Evolutionary conservation across 805 yeast species (phyloP).

Genomic region (Zygoascus tannicola): DNA sequence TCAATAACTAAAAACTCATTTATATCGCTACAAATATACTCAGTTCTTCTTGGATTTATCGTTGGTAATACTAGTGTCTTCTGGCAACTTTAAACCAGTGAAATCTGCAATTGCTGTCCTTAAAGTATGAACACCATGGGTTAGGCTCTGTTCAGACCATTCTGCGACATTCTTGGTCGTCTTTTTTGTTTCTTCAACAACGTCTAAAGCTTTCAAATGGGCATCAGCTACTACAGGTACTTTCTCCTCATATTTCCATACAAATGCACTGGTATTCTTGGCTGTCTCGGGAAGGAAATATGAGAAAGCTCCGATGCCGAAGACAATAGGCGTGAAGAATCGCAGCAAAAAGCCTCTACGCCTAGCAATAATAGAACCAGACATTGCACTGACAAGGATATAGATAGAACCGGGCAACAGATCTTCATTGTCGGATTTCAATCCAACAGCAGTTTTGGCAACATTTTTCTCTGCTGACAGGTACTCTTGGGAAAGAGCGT

Average conservation of each 20-base stretch:
- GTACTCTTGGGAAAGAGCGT: constrained; percentile 41
- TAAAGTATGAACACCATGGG: constrained; percentile 31
- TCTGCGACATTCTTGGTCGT: constrained; percentile 37
- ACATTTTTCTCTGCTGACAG: constrained; percentile 54
- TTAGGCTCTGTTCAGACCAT: constrained; percentile 32
- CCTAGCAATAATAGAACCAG: constrained; percentile 69
- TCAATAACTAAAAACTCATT: not conserved
- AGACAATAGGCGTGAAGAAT: constrained; percentile 44
- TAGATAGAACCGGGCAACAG: constrained; percentile 64
- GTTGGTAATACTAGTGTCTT: no score
- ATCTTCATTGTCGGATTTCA: constrained; percentile 59
- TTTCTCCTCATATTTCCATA: constrained; percentile 52
- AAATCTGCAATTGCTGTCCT: constrained; percentile 39
- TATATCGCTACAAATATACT: not conserved
- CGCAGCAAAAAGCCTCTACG: constrained; percentile 50
- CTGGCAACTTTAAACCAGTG: constrained; percentile 64
- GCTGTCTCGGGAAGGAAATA: constrained; percentile 68
- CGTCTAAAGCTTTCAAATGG: constrained; percentile 43
- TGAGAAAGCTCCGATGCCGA: constrained; percentile 58
- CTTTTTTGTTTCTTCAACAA: constrained; percentile 37
- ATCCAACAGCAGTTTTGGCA: constrained; percentile 49
- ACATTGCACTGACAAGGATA: constrained; percentile 54
- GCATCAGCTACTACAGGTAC: constrained; percentile 56
- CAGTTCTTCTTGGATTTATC: constrained; percentile 19
- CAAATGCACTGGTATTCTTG: constrained; percentile 45